Base-by-base conservation (phyloP, 2,329 filamentous ascomycete species). In the Fusarium brevicatenulatum region DNA sequence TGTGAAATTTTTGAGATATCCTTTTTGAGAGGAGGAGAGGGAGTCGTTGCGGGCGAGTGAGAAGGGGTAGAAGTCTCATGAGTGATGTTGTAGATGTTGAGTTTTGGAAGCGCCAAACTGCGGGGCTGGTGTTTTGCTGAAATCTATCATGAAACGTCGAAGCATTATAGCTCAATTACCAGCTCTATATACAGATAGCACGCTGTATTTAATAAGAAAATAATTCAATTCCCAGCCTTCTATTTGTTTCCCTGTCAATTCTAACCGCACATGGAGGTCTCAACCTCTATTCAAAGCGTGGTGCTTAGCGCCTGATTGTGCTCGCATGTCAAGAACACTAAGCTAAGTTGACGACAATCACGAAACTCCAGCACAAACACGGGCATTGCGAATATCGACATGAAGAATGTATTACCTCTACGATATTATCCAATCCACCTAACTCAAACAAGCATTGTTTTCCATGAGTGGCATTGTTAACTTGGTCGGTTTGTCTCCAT, bases 61-160 rank as follows among this genome's bases (percentile, higher is more conserved):
- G 10, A 9, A 42, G 15, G 11, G 8, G 8, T 12, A 50, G 10
- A 16, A 61, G 25, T 47, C 57, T 55, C 44, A 49, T 57, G n/a
- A 9, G 28, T 65, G 58, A 68, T 37, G 58, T 68, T 65, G 63
- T 16, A 30, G 39, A 59, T 68, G 63, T 13, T 25, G 46, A 25
- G 23, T 44, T 54, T n/a, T 39, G 28, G 16, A 32, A 21, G 15
- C 19, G 34, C 36, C 44, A 53, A 34, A 42, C 32, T 42, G 71
- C 67, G 71, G 71, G 71, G 61, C 67, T 66, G 46, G 65, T n/a
- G 64, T 68, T 58, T 39, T 55, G 4, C 7, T 25, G 2, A 8
- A 32, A 12, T 37, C 56, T 15, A 39, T 59, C 42, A n/a, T 18
- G 25, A n/a, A 40, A 30, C 5, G 16, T 12, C 4, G 2, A 39